Evolutionary conservation across 2,329 filamentous ascomycete species (phyloP).

Genomic region (Phaeosphaeriaceae sp.): DNA sequence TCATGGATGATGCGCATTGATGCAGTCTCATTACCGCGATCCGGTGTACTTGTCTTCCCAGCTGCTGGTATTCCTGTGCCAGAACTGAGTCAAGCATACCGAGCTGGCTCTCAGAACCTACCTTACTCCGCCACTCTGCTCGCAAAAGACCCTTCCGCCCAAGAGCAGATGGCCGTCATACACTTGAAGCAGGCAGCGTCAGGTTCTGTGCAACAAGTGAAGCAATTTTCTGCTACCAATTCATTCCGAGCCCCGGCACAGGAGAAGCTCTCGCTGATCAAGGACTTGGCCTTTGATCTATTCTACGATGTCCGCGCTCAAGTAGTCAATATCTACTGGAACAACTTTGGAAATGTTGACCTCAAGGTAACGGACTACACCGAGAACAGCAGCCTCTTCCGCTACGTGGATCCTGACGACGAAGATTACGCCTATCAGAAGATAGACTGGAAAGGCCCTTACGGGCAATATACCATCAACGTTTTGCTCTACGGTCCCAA

Average conservation of each 20-base stretch:
- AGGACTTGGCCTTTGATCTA: slow-evolving; percentile 62
- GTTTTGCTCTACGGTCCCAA: slow-evolving; percentile 76
- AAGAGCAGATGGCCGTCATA: slow-evolving; percentile 36
- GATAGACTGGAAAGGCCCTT: slow-evolving; percentile 74
- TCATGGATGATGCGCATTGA: slow-evolving; percentile 25
- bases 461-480: slow-evolving; percentile 73
- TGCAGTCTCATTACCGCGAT: not conserved
- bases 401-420: slow-evolving; percentile 54
- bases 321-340: slow-evolving; percentile 65
- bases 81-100: slow-evolving; percentile 24
- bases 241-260: slow-evolving; percentile 7
- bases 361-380: slow-evolving; percentile 37
- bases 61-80: slow-evolving; percentile 24
- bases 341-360: slow-evolving; percentile 45
- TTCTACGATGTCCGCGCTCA: slow-evolving; percentile 77
- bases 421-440: slow-evolving; percentile 28
- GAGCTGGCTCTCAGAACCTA: slow-evolving; percentile 23
- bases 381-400: slow-evolving; percentile 66
- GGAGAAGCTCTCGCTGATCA: slow-evolving; percentile 61
- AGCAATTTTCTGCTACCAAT: slow-evolving; percentile 17
- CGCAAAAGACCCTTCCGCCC: slow-evolving; percentile 10
- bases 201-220: slow-evolving; percentile 15
- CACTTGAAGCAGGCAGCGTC: slow-evolving; percentile 30
- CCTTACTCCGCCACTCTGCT: slow-evolving; percentile 8
- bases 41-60: slow-evolving; percentile 25